Conservation (phyloP, 208 protist species). For the Trypanosoma platydactyli region DNA sequence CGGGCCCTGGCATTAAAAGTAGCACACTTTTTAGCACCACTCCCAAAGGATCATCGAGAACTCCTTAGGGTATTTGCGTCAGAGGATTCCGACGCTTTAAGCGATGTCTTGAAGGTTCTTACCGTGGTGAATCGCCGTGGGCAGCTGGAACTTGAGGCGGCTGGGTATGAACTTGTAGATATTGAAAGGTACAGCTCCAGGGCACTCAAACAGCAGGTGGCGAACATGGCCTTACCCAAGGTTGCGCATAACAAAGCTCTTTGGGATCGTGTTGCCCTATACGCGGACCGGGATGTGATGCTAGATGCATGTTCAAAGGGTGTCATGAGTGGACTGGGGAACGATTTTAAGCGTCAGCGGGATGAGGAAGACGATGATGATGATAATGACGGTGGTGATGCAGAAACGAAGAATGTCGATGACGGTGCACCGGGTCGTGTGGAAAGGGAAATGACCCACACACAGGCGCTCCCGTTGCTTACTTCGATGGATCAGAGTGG, state of each 20-base stretch:
- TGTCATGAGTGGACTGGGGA: conserved; percentile 42
- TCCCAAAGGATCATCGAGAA: conserved; percentile 11
- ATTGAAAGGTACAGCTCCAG: conserved; percentile 50
- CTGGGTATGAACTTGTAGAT: conserved; percentile 53
- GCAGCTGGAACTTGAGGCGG: conserved; percentile 41
- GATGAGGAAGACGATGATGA: conserved; percentile 21
- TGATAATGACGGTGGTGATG: conserved; percentile 21
- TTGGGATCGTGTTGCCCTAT: conserved; percentile 29
- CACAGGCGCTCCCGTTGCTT: conserved; percentile 9
- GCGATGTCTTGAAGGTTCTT: conserved; percentile 15
- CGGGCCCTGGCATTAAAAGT: conserved; percentile 19
- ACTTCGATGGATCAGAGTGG: conserved; percentile 30
- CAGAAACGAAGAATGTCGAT: not conserved
- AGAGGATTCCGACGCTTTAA: conserved; percentile 10
- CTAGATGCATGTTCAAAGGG: conserved; percentile 27
- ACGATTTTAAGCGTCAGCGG: conserved; percentile 15
- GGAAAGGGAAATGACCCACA: not conserved
- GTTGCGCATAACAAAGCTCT: conserved; percentile 25
- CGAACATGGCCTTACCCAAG: conserved; percentile 52
- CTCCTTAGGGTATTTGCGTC: conserved; percentile 6
- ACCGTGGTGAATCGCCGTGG: conserved; percentile 22
- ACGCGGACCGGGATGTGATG: conserved; percentile 39
- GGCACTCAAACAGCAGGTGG: conserved; percentile 41
- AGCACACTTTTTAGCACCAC: conserved; percentile 29
- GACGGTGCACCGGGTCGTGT: not conserved